Percentiles rank a stretch among this genome's conserved stretches.
phyloP scores from a whole-genome alignment of 352 stramenopile species.

The Phytophthora brassicae region DNA sequence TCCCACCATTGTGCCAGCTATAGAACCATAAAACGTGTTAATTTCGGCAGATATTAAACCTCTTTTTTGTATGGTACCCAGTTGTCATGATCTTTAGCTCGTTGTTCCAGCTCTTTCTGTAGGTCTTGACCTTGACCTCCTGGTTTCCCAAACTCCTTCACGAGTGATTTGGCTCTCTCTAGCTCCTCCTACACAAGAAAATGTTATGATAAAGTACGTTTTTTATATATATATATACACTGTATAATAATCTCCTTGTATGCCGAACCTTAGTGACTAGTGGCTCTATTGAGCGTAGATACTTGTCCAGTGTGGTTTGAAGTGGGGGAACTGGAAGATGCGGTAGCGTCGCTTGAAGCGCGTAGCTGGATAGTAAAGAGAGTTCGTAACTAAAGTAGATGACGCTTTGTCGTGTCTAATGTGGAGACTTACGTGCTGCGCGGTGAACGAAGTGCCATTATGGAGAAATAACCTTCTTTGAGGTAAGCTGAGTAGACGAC shows the following conservation, averaged over 20 bases:
- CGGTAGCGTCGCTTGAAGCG: constrained; percentile 64
- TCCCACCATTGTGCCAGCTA: constrained; percentile 93
- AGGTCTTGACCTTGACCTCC: constrained; percentile 50
- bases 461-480: too few relatives aligned
- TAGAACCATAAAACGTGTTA: neutral
- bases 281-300: constrained; percentile 71
- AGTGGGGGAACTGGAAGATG: constrained; percentile 85
- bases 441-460: constrained; percentile 8
- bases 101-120: constrained; percentile 51
- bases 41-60: neutral
- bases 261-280: constrained; percentile 45
- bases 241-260: too few relatives aligned
- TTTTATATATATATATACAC: too few relatives aligned
- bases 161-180: constrained; percentile 36
- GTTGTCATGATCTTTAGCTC: constrained; percentile 48
- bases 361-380: constrained; percentile 12
- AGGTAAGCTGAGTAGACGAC: too few relatives aligned
- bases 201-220: too few relatives aligned
- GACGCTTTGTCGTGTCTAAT: neutral
- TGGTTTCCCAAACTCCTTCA: constrained; percentile 48
- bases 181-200: constrained; percentile 56
- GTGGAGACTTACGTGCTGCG: constrained; percentile 5
- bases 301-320: constrained; percentile 82
- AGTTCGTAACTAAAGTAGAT: too few relatives aligned
- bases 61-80: constrained; percentile 38